Percentiles rank a stretch among this genome's conserved stretches.
Conservation (phyloP, 169 alveolate genomes). For the Sarcocystis neurona region DNA sequence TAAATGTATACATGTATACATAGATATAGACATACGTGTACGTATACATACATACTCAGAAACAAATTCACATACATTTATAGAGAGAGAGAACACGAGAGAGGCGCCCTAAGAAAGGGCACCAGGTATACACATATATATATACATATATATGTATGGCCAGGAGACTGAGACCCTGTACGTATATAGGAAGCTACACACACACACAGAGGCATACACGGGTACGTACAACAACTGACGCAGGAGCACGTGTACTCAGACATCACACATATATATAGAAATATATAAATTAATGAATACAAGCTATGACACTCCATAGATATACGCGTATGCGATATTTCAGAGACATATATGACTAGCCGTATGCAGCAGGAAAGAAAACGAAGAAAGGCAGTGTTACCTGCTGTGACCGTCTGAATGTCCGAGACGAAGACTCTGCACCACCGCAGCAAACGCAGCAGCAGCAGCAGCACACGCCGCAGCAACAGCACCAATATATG, state of each 20-base stretch:
- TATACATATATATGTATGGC: neutral
- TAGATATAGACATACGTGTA: neutral
- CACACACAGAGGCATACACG: too few species aligned
- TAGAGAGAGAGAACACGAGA: too few species aligned
- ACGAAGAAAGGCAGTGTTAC: neutral
- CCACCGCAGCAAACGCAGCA: neutral
- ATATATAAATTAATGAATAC: too few species aligned
- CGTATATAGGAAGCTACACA: neutral
- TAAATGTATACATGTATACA: neutral
- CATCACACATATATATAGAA: too few species aligned
- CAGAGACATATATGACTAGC: neutral
- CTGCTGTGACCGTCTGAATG: constrained; percentile 60
- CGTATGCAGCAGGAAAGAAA: neutral
- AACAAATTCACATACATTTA: too few species aligned
- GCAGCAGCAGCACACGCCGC: neutral
- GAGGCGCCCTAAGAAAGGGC: too few species aligned
- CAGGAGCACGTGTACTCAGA: too few species aligned
- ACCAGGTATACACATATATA: too few species aligned
- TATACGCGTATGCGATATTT: too few species aligned
- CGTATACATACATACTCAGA: neutral
- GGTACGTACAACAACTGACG: too few species aligned
- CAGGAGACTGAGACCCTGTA: neutral
- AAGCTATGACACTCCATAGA: too few species aligned
- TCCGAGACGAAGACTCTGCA: constrained; percentile 54
- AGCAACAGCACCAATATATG: neutral